phyloP scores from a whole-genome alignment of 768 basidiomycete species.

The Cyclocybe aegerita region DNA sequence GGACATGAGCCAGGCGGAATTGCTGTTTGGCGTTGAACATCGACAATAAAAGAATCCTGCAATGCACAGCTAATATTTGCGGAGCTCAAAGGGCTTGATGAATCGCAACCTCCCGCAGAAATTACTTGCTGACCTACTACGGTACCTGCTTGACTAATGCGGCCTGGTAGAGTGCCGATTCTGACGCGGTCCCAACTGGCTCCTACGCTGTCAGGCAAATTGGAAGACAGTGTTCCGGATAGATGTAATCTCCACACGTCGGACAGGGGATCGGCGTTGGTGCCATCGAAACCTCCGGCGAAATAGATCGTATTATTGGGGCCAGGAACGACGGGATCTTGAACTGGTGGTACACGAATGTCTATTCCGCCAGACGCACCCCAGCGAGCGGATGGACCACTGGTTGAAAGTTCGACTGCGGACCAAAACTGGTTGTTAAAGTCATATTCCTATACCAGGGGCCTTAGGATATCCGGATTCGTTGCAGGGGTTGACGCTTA shows the following conservation, averaged over 20 bases:
- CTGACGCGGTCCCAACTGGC: conserved; percentile 62
- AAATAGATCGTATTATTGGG: conserved; percentile 77
- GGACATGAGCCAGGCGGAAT: conserved; percentile 53
- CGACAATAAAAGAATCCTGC: conserved; percentile 57
- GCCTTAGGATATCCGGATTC: background rate
- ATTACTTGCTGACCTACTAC: conserved; percentile 55
- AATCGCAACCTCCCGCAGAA: conserved; percentile 61
- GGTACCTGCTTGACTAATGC: conserved; percentile 54
- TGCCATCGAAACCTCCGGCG: conserved; percentile 65
- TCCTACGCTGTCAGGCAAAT: conserved; percentile 46
- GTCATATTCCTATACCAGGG: conserved; percentile 64
- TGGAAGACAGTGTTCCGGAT: conserved; percentile 71
- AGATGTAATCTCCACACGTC: conserved; percentile 73
- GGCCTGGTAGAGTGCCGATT: conserved; percentile 36
- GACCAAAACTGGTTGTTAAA: conserved; percentile 79
- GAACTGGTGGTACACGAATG: conserved; percentile 39
- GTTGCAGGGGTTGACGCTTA: conserved; percentile 23
- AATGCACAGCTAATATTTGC: conserved; percentile 53
- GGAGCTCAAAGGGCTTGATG: conserved; percentile 22
- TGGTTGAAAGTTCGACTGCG: conserved; percentile 47
- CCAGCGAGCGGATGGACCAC: conserved; percentile 63
- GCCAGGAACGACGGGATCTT: conserved; percentile 43
- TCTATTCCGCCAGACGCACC: conserved; percentile 78
- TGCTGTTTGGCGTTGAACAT: conserved; percentile 33
- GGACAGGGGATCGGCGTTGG: conserved; percentile 44